Evolutionary conservation across 2,329 filamentous ascomycete genomes (phyloP).

Genomic region (Stagonosporopsis vannaccii): DNA sequence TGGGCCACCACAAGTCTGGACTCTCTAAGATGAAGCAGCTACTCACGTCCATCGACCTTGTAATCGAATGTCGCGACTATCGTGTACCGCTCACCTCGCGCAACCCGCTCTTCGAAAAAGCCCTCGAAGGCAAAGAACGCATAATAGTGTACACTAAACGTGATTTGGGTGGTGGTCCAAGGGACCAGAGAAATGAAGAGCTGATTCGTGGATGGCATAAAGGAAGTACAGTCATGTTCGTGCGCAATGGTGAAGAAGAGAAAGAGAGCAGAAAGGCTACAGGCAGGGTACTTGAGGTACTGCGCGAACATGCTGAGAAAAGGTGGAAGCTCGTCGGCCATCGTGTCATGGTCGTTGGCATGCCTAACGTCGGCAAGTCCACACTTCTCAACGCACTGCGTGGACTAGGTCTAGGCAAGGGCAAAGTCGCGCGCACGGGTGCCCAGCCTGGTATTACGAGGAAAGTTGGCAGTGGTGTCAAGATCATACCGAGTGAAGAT

Average conservation of each 20-base stretch:
- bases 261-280: constrained; percentile 31
- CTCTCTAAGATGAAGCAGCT: constrained; percentile 82
- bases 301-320: constrained; percentile 59
- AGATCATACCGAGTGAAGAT: constrained; percentile 68
- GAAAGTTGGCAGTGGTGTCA: constrained; percentile 82
- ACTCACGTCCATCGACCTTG: constrained; percentile 81
- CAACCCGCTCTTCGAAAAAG: constrained; percentile 87
- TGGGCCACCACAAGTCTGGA: constrained; percentile 89
- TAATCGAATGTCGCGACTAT: constrained; percentile 95
- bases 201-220: constrained; percentile 62
- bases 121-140: constrained; percentile 74
- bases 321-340: constrained; percentile 76
- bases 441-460: constrained; percentile 89
- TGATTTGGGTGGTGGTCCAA: constrained; percentile 58
- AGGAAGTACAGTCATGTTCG: constrained; percentile 62
- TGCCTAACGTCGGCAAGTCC: constrained; percentile 98
- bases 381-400: constrained; percentile 90
- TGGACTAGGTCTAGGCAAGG: constrained; percentile 67
- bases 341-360: constrained; percentile 87
- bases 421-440: constrained; percentile 82
- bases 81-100: constrained; percentile 87
- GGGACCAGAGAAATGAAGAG: constrained; percentile 54
- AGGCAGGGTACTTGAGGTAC: constrained; percentile 55
- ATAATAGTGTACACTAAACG: constrained; percentile 91
- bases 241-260: constrained; percentile 47